These are phyloP conservation scores for Alternaria novae-zelandiae DNA, from an alignment of 2,329 filamentous ascomycete genomes.

Conservation along the genomic window DNA sequence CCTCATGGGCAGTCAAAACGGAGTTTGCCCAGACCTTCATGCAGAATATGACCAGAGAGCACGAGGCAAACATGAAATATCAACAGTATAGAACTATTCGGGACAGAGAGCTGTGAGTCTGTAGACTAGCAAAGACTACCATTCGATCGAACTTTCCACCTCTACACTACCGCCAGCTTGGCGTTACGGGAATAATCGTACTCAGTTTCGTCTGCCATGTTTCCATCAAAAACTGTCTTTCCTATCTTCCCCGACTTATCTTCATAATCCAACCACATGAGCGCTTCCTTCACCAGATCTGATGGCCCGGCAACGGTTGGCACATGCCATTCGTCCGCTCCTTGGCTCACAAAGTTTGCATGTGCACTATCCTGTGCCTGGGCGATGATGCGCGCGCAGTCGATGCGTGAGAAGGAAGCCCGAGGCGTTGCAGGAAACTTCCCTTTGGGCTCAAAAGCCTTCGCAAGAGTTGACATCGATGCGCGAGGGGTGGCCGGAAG, in stretches of 20 bases:
- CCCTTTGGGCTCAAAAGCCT: not conserved
- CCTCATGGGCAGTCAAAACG: slow-evolving; percentile 18
- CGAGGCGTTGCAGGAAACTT: not conserved
- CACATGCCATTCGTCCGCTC: not conserved
- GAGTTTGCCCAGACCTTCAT: slow-evolving; percentile 6
- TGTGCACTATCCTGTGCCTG: not conserved
- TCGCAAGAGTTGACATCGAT: not conserved
- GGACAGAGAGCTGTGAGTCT: not conserved
- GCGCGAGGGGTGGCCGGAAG: not conserved
- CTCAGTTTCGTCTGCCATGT: not conserved
- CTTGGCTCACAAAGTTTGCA: not conserved
- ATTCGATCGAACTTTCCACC: not conserved
- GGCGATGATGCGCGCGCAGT: not conserved
- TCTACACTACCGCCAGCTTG: not conserved
- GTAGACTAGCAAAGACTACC: not conserved
- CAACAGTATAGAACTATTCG: not conserved
- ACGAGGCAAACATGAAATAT: not conserved
- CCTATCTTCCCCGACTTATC: not conserved
- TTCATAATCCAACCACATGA: not conserved
- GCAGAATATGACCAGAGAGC: slow-evolving; percentile 1
- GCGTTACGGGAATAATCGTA: not conserved
- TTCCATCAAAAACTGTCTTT: not conserved
- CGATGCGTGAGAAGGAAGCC: not conserved
- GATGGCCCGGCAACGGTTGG: not conserved
- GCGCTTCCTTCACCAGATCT: not conserved